These are phyloP conservation scores for Ogataea glucozyma DNA, from an alignment of 805 yeast genomes.

Conservation along the genomic window DNA sequence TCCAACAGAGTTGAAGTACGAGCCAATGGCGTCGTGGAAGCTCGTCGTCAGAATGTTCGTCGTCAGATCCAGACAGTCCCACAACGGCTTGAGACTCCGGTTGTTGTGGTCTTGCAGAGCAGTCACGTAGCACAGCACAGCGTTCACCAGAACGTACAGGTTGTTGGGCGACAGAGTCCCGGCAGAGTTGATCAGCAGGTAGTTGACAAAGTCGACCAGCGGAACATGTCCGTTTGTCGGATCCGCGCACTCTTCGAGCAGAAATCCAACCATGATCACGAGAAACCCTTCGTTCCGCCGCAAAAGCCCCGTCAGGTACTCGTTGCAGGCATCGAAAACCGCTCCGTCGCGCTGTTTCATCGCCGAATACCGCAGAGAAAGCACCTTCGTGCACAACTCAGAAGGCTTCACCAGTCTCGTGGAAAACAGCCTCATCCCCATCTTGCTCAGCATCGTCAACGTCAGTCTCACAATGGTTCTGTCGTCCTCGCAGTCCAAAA, in stretches of 20 bases:
- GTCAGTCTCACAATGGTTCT: conserved; percentile 2
- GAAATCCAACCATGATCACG: conserved; percentile 16
- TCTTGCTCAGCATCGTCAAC: conserved; percentile 7
- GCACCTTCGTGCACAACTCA: conserved; percentile 2
- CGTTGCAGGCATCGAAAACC: conserved; percentile 13
- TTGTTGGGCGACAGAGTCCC: conserved; percentile 11
- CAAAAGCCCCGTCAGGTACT: conserved; percentile 18
- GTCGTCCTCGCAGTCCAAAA: conserved; percentile 7
- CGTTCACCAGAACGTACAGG: conserved; percentile 21
- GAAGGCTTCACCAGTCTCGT: conserved; percentile 9
- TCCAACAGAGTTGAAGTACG: conserved; percentile 11
- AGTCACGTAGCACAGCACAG: conserved; percentile 16
- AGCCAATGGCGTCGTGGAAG: conserved; percentile 19
- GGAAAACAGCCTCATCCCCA: conserved; percentile 8
- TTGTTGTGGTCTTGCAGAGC: conserved; percentile 10
- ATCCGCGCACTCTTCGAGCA: conserved; percentile 11
- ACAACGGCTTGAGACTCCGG: conserved; percentile 8
- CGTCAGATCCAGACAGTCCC: conserved; percentile 26
- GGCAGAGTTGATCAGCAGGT: conserved; percentile 23
- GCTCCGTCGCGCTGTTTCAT: conserved; percentile 9
- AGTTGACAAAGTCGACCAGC: conserved; percentile 27
- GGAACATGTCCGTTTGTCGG: conserved; percentile 6
- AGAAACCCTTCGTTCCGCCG: conserved; percentile 13
- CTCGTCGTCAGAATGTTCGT: conserved; percentile 23
- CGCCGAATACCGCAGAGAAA: conserved; percentile 7